Evolutionary conservation across 2,329 filamentous ascomycete genomes (phyloP), one percentile per base, ranked within the genome.

Genomic region (Aspergillus sojae): DNA sequence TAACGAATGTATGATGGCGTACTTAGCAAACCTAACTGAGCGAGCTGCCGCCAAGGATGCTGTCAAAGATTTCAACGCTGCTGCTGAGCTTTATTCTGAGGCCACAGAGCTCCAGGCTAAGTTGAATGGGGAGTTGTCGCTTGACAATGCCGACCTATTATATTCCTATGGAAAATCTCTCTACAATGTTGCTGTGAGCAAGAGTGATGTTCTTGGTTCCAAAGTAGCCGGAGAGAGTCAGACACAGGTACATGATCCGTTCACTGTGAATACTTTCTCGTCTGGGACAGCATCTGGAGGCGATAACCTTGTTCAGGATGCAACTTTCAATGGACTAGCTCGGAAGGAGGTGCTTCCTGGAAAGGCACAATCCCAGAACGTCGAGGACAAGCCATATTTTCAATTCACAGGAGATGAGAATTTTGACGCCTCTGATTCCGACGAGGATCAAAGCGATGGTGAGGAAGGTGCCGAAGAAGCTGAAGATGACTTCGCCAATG

Each of bases 401-500:
- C 92, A 96, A 71, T 96, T 99, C 75, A 91, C 89, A 5, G 95
- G 95, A 62, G 94, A 98, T 75, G 94, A 97, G 78, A 94, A 97
- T 75, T 97, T 93, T 81, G 91, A 92, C 60, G 89, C 91, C 60
- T 92, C 90, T 0, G 93, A 95, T 36, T 73, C 74, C 56, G 91
- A 77, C 19, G 82, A 74, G 16, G 82, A 77, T 6, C 78, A 77
- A 11, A 77, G 73, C 2, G 78, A 76, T 23, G 79, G 74, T 32
- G 78, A 75, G 2, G 83, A 81, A 59, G 83, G 83, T 48, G 84
- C 84, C 14, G 85, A 87, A 5, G 86, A 89, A 9, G 85, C 88
- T 30, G 85, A 88, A 10, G 87, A 89, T 67, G 88, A 90, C 71
- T 88, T 89, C 69, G 84, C 82, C 43, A 87, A 84, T 65, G 86